Percentiles rank a stretch among this genome's conserved stretches.
These are phyloP conservation scores for Russula dissimulans DNA, from an alignment of 768 basidiomycete genomes.

Conservation along the genomic window DNA sequence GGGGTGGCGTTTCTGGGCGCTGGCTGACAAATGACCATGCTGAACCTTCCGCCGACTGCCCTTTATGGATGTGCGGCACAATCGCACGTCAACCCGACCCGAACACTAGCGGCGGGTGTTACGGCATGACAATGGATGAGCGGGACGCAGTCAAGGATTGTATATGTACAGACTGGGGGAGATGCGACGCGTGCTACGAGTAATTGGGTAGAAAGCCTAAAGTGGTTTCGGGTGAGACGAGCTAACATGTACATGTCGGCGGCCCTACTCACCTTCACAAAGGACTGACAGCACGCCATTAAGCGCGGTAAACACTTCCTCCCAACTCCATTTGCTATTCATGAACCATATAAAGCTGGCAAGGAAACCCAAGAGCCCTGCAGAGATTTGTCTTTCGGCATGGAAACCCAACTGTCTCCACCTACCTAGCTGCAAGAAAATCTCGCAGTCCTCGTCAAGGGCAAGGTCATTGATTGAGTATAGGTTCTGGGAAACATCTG, in stretches of 20 bases:
- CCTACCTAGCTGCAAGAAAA: constrained; percentile 9
- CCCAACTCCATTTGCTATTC: constrained; percentile 11
- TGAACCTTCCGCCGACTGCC: no score
- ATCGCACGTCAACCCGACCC: no score
- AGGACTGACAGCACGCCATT: background rate
- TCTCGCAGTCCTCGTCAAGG: constrained; percentile 6
- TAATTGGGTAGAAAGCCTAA: constrained; percentile 13
- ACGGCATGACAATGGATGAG: background rate
- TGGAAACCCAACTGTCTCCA: background rate
- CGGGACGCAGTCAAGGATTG: background rate
- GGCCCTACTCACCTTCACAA: constrained; percentile 2
- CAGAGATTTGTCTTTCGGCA: background rate
- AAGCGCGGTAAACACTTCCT: background rate
- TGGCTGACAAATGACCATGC: no score
- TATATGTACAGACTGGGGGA: constrained; percentile 5
- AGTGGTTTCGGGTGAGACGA: background rate
- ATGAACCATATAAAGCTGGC: constrained; percentile 14
- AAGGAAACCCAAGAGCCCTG: constrained; percentile 11
- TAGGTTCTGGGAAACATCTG: background rate
- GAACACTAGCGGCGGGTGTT: no score
- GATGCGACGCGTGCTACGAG: background rate
- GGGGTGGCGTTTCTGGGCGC: no score
- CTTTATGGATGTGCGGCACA: no score
- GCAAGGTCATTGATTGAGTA: constrained; percentile 3
- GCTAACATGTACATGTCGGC: background rate